A percentile compares a stretch with the other conserved stretches of the same genome.
Evolutionary conservation across 345 rosid genomes (phyloP).

Genomic region (Salix exigua): DNA sequence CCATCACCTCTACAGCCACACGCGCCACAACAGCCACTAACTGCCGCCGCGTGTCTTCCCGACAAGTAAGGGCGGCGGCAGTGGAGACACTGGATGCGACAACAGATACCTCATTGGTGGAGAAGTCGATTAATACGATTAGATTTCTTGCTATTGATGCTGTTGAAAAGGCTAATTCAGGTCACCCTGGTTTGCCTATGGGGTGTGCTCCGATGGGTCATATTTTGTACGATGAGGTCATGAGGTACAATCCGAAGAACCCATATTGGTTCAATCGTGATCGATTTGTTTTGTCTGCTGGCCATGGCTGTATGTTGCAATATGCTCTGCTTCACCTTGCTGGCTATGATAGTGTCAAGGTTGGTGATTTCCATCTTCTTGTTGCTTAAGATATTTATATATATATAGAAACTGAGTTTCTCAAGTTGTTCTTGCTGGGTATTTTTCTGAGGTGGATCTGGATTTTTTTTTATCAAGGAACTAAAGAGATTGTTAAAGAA

Average conservation of each 20-base stretch:
- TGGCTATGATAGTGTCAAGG: constrained; percentile 88
- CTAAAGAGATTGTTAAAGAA: background rate
- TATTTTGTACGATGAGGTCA: constrained; percentile 78
- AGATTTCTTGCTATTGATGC: constrained; percentile 87
- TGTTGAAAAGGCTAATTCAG: constrained; percentile 95
- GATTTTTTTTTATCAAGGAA: background rate
- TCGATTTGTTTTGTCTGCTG: constrained; percentile 92
- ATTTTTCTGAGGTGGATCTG: background rate
- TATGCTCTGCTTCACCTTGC: constrained; percentile 95
- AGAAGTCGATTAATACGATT: constrained; percentile 75
- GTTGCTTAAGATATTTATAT: background rate
- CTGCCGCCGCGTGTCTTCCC: constrained; percentile 17
- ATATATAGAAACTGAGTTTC: background rate
- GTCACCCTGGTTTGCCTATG: constrained; percentile 97
- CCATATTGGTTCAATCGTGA: constrained; percentile 99
- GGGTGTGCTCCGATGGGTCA: constrained; percentile 97
- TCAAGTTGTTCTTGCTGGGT: background rate
- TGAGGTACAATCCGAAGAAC: constrained; percentile 90
- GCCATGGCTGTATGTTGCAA: constrained; percentile 93
- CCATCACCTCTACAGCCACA: constrained; percentile 20
- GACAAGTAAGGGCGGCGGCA: constrained; percentile 40
- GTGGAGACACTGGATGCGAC: constrained; percentile 52
- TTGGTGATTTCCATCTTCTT: constrained; percentile 16
- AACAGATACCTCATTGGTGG: constrained; percentile 64
- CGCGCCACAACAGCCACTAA: constrained; percentile 14